A percentile compares a stretch with the other conserved stretches of the same genome.
Evolutionary conservation across 345 rosid species (phyloP).

Genomic region (Gynandropsis gynandra): DNA sequence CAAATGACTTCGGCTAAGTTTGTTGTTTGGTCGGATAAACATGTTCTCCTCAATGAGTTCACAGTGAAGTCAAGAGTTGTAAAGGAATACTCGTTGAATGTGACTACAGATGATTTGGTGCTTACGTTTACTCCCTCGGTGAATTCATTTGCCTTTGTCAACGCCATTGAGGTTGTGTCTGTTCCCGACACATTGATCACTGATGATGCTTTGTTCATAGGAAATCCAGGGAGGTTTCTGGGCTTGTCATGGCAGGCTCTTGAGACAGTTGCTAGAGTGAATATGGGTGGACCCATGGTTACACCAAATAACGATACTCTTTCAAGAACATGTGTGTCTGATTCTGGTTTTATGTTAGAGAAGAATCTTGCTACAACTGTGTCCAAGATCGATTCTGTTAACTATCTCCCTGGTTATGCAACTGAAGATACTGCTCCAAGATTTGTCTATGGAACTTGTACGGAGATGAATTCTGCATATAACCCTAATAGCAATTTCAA

Average conservation of each 20-base stretch:
- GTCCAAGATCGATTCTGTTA: slow-evolving; percentile 44
- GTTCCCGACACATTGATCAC: slow-evolving; percentile 54
- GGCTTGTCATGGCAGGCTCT: slow-evolving; percentile 48
- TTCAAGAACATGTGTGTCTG: slow-evolving; percentile 78
- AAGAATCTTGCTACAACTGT: slow-evolving; percentile 32
- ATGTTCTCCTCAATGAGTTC: slow-evolving; percentile 52
- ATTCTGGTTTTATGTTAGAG: slow-evolving; percentile 31
- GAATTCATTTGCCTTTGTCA: slow-evolving; percentile 64
- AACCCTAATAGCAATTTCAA: slow-evolving; percentile 7
- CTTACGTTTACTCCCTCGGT: slow-evolving; percentile 54
- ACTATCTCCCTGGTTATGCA: slow-evolving; percentile 39
- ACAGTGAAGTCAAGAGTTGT: slow-evolving; percentile 26
- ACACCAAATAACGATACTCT: slow-evolving; percentile 58
- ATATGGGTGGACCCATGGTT: slow-evolving; percentile 80
- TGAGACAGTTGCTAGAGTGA: slow-evolving; percentile 64
- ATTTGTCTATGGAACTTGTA: slow-evolving; percentile 21
- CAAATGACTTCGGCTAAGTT: slow-evolving; percentile 57
- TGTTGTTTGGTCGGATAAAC: slow-evolving; percentile 44
- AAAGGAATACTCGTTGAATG: slow-evolving; percentile 70
- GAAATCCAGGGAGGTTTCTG: slow-evolving; percentile 28
- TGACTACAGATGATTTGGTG: slow-evolving; percentile 40
- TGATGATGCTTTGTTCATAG: slow-evolving; percentile 26
- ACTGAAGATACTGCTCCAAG: slow-evolving; percentile 41
- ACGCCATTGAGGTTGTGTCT: slow-evolving; percentile 78
- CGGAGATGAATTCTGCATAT: slow-evolving; percentile 24